Evolutionary conservation across 495 filamentous ascomycete genomes (phyloP).

Genomic region (Hypoxylon fuscum): DNA sequence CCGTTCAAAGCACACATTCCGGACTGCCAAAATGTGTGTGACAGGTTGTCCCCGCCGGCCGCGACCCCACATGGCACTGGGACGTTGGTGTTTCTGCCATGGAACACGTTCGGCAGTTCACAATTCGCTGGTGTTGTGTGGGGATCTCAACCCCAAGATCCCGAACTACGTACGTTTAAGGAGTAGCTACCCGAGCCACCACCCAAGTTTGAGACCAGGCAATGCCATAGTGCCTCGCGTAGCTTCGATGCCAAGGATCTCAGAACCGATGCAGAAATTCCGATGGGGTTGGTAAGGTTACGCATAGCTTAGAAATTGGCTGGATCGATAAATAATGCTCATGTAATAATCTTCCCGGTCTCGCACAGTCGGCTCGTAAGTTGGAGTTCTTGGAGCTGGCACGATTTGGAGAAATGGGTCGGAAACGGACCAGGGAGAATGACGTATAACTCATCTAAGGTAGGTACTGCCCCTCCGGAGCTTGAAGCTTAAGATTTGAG

Average conservation of each 20-base stretch:
- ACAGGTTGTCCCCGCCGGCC: constrained; percentile 24
- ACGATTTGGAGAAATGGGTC: constrained; percentile 14
- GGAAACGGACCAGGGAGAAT: neutral
- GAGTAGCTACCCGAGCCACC: constrained; percentile 8
- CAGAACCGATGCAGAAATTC: neutral
- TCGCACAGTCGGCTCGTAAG: constrained; percentile 12
- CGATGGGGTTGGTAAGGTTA: neutral
- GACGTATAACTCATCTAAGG: no score
- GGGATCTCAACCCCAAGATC: constrained; percentile 21
- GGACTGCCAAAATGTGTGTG: constrained; percentile 6
- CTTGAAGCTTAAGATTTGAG: neutral
- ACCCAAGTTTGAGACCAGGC: constrained; percentile 13
- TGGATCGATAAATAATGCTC: constrained; percentile 29
- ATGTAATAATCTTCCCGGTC: constrained; percentile 20
- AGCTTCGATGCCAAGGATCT: constrained; percentile 15
- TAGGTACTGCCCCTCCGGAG: constrained; percentile 6
- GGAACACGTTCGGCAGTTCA: constrained; percentile 36
- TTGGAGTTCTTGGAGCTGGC: neutral
- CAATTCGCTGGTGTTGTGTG: constrained; percentile 19
- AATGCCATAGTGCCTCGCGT: neutral
- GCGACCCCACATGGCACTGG: constrained; percentile 40
- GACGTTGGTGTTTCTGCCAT: constrained; percentile 26
- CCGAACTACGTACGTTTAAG: constrained; percentile 21
- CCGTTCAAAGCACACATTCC: constrained; percentile 9
- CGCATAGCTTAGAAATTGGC: constrained; percentile 36